Percentiles rank a stretch among this genome's conserved stretches.
phyloP scores from a whole-genome alignment of 345 rosid genomes.

The Kernera saxatilis region DNA sequence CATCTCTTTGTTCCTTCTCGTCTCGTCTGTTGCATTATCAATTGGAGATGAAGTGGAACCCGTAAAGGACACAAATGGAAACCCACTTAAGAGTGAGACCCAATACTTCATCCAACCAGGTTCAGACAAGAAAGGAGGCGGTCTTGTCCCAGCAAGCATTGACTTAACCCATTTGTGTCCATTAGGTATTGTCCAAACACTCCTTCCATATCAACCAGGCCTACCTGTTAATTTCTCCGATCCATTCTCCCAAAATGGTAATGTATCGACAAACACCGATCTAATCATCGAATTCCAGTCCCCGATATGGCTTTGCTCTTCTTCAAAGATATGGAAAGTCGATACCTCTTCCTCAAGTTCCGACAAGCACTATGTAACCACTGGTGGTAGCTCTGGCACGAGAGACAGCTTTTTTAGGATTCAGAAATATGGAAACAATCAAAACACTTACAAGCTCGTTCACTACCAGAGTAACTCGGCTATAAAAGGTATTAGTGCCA shows the following conservation, averaged over 20 bases:
- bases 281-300: conserved; percentile 12
- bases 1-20: conserved; percentile 20
- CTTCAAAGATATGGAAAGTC: conserved; percentile 20
- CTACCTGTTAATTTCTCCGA: conserved; percentile 11
- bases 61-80: conserved; percentile 18
- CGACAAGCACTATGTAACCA: neutral
- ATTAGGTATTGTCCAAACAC: conserved; percentile 10
- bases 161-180: conserved; percentile 3
- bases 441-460: conserved; percentile 14
- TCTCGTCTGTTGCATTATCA: neutral
- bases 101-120: conserved; percentile 21
- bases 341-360: conserved; percentile 10
- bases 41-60: neutral
- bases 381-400: neutral
- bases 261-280: neutral
- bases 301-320: conserved; percentile 3
- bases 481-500: conserved; percentile 3
- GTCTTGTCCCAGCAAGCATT: conserved; percentile 14
- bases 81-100: conserved; percentile 7
- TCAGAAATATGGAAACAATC: conserved; percentile 12
- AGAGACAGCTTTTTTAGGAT: conserved; percentile 2
- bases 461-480: neutral
- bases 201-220: conserved; percentile 4
- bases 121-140: neutral
- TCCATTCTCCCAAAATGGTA: neutral